Evolutionary conservation across 2,329 filamentous ascomycete genomes (phyloP).

Genomic region (Corinectria fuckeliana): DNA sequence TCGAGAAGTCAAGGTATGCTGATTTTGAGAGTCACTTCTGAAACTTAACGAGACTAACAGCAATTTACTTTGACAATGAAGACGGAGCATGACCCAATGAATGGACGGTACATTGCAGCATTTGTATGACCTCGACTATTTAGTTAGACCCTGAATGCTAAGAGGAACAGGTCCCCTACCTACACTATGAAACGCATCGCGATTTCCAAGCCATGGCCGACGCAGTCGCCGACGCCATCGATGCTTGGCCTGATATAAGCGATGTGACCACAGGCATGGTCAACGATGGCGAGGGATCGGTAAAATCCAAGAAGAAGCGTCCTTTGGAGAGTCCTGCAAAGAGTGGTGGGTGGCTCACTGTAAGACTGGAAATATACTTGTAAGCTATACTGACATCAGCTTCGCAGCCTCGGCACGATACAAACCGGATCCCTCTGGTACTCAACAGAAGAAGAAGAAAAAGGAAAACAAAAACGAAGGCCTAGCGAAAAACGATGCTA

Average conservation of each 20-base stretch:
- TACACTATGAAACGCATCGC: constrained; percentile 50
- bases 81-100: neutral
- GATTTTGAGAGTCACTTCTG: no score
- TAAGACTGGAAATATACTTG: no score
- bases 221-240: constrained; percentile 30
- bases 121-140: neutral
- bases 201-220: constrained; percentile 39
- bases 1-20: constrained; percentile 27
- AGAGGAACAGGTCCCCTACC: constrained; percentile 45
- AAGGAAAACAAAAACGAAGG: constrained; percentile 36
- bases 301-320: no score
- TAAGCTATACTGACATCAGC: no score
- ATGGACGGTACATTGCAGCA: constrained; percentile 4
- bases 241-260: no score
- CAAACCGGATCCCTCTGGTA: no score
- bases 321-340: no score
- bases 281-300: neutral
- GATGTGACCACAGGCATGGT: no score
- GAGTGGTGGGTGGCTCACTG: no score
- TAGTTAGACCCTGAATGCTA: neutral
- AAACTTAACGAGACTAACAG: no score
- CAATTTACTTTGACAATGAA: neutral
- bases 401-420: no score
- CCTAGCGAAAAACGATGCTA: neutral
- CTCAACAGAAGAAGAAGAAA: neutral